phyloP scores from a whole-genome alignment of 768 basidiomycete genomes.

The Suillus paluster region DNA sequence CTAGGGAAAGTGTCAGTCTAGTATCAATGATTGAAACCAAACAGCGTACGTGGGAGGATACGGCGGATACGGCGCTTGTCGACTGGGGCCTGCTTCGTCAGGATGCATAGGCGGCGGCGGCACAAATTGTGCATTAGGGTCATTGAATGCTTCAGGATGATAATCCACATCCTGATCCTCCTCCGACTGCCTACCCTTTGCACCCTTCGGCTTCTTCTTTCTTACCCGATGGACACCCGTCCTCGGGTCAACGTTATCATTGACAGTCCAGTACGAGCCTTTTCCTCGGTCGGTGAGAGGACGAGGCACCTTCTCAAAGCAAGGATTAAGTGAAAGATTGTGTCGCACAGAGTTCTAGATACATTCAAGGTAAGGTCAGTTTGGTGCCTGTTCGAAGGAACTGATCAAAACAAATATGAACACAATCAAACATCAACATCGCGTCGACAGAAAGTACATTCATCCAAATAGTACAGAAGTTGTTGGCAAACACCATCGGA shows the following conservation, averaged over 20 bases:
- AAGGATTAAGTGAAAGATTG: conserved; percentile 88
- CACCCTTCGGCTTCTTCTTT: conserved; percentile 79
- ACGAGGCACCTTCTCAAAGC: conserved; percentile 91
- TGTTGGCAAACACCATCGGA: background rate
- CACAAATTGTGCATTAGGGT: conserved; percentile 60
- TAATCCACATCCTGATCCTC: conserved; percentile 70
- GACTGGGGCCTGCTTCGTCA: conserved; percentile 64
- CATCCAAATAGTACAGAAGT: conserved; percentile 6
- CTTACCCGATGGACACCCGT: conserved; percentile 88
- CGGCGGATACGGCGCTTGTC: conserved; percentile 62
- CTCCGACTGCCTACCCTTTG: conserved; percentile 52
- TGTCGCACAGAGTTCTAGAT: conserved; percentile 87
- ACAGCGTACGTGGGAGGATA: conserved; percentile 55
- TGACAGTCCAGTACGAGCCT: conserved; percentile 92
- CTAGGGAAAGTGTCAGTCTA: conserved; percentile 38
- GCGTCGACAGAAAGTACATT: conserved; percentile 45
- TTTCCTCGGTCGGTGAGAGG: conserved; percentile 90
- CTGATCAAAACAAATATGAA: conserved; percentile 58
- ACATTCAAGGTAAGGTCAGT: conserved; percentile 20
- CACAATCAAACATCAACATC: conserved; percentile 68
- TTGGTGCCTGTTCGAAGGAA: conserved; percentile 32
- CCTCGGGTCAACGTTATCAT: conserved; percentile 87
- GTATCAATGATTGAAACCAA: background rate
- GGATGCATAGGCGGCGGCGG: conserved; percentile 55
- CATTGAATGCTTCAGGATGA: conserved; percentile 57